phyloP scores from a whole-genome alignment of 2,329 filamentous ascomycete species.

The Hysterium pulicare region DNA sequence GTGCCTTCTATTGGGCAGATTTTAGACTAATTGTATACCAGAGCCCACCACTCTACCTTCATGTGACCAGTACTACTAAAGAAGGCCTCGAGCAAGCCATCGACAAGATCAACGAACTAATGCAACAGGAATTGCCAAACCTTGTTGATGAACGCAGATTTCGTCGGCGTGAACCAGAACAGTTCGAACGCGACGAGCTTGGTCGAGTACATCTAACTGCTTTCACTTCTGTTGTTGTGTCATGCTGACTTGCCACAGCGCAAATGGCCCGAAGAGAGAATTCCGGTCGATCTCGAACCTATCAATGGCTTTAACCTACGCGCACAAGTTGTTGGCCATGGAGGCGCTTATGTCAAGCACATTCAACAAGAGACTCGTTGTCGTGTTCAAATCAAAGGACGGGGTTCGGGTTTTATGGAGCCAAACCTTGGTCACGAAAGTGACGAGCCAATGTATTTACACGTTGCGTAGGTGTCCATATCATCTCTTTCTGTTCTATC shows the following conservation, averaged over 20 bases:
- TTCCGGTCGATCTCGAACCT: slow-evolving; percentile 85
- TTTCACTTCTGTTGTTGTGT: not conserved
- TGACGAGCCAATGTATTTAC: slow-evolving; percentile 94
- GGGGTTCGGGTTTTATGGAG: slow-evolving; percentile 91
- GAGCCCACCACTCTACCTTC: slow-evolving; percentile 92
- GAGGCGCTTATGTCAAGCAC: slow-evolving; percentile 94
- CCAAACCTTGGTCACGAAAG: slow-evolving; percentile 83
- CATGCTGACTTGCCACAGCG: slow-evolving; percentile 55
- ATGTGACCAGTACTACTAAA: slow-evolving; percentile 90
- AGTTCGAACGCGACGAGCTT: slow-evolving; percentile 84
- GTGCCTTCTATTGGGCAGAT: not conserved
- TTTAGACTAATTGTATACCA: slow-evolving; percentile 36
- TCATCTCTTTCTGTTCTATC: slow-evolving; percentile 4
- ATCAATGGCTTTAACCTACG: slow-evolving; percentile 93
- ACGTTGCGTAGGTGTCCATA: slow-evolving; percentile 70
- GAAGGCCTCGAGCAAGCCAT: slow-evolving; percentile 88
- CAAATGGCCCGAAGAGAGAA: slow-evolving; percentile 98
- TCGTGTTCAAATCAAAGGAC: slow-evolving; percentile 96
- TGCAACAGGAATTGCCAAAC: slow-evolving; percentile 93
- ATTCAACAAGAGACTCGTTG: slow-evolving; percentile 95
- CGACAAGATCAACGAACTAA: slow-evolving; percentile 85
- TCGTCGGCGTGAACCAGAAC: slow-evolving; percentile 74
- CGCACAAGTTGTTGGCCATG: slow-evolving; percentile 91
- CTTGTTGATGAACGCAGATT: slow-evolving; percentile 93
- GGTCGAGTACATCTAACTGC: slow-evolving; percentile 52